Percentiles rank a stretch among this genome's conserved stretches.
These are phyloP conservation scores for Leishmania amazonensis DNA, from an alignment of 208 protist genomes.

Conservation along the genomic window DNA sequence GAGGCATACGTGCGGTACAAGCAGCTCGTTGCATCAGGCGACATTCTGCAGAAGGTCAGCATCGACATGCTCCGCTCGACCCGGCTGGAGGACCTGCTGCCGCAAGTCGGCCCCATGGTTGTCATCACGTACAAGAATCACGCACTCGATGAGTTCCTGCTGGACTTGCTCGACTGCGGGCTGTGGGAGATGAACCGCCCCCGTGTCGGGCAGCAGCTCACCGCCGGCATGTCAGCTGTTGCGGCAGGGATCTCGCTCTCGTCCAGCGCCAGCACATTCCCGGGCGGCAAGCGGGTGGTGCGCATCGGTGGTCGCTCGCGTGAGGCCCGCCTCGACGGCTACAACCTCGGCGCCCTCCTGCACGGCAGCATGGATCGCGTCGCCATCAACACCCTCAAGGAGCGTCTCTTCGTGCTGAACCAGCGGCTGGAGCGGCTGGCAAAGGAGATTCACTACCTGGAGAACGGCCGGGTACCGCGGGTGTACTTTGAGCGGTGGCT, in stretches of 20 bases:
- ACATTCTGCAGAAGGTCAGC: slow-evolving; percentile 87
- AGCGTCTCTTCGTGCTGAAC: slow-evolving; percentile 75
- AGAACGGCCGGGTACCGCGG: slow-evolving; percentile 78
- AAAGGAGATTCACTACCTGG: slow-evolving; percentile 87
- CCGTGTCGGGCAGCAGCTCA: slow-evolving; percentile 32
- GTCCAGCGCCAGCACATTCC: slow-evolving; percentile 55
- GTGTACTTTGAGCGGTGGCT: slow-evolving; percentile 87
- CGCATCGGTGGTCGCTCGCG: slow-evolving; percentile 87
- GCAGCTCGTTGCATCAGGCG: slow-evolving; percentile 81
- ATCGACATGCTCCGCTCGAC: slow-evolving; percentile 65
- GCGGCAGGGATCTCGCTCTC: neutral
- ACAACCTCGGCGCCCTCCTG: slow-evolving; percentile 78
- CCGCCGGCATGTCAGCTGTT: slow-evolving; percentile 12
- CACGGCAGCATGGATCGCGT: slow-evolving; percentile 60
- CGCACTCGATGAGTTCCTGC: slow-evolving; percentile 94
- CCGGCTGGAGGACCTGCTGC: slow-evolving; percentile 57
- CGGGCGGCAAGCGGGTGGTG: slow-evolving; percentile 74
- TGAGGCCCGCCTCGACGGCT: slow-evolving; percentile 65
- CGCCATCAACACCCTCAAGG: slow-evolving; percentile 74
- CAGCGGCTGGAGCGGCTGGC: slow-evolving; percentile 76
- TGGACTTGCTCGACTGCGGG: slow-evolving; percentile 74
- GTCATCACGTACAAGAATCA: slow-evolving; percentile 96
- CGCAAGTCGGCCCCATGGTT: slow-evolving; percentile 85
- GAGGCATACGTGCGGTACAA: slow-evolving; percentile 91
- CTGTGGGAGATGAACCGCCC: slow-evolving; percentile 72